These are phyloP conservation scores for Cyberlindnera meyerae DNA, from an alignment of 805 yeast genomes.

Conservation along the genomic window DNA sequence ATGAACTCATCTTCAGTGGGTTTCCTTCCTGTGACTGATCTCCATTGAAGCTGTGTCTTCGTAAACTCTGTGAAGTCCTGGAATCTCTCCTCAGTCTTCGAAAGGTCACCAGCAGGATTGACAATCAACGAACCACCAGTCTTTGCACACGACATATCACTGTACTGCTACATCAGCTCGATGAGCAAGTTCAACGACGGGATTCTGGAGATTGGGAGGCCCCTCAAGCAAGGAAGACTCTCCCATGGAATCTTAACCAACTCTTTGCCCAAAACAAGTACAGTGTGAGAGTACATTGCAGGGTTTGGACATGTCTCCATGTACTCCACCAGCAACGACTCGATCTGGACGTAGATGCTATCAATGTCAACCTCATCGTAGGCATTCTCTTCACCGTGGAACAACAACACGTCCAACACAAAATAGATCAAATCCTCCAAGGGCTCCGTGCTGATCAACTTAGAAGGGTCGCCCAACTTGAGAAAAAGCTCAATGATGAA, in stretches of 20 bases:
- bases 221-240: constrained; percentile 52
- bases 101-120: constrained; percentile 79
- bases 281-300: constrained; percentile 43
- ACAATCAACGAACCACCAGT: constrained; percentile 55
- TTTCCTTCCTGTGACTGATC: constrained; percentile 45
- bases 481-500: constrained; percentile 47
- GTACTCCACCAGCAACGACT: constrained; percentile 38
- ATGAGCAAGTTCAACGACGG: constrained; percentile 55
- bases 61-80: constrained; percentile 35
- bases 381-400: constrained; percentile 60
- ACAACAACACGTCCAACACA: constrained; percentile 52
- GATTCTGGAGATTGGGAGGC: constrained; percentile 61
- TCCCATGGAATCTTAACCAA: constrained; percentile 91
- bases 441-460: constrained; percentile 30
- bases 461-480: constrained; percentile 37
- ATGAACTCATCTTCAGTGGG: constrained; percentile 57
- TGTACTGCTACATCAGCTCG: constrained; percentile 29
- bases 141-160: constrained; percentile 19
- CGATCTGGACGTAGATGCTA: constrained; percentile 47
- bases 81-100: constrained; percentile 58
- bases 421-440: constrained; percentile 63
- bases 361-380: constrained; percentile 64
- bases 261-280: constrained; percentile 61
- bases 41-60: constrained; percentile 37
- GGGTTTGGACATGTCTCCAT: constrained; percentile 15